Conservation (phyloP, 2,329 filamentous ascomycete genomes). For the Ophiocordyceps camponoti-leonardi region DNA sequence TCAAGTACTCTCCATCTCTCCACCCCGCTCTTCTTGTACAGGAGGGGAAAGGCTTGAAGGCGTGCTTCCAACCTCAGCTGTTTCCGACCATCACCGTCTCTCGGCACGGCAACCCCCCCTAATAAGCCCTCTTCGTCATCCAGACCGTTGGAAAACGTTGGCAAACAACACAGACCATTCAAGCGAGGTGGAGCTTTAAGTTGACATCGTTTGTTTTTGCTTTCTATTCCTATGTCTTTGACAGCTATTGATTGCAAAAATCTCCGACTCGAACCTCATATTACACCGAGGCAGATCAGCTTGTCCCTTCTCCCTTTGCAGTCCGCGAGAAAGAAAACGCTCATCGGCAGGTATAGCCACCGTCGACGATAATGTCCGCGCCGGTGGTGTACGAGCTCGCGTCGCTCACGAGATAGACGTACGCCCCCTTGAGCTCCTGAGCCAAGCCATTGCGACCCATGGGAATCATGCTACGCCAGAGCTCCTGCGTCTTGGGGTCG, state of each 20-base stretch:
- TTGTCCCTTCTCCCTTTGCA: background rate
- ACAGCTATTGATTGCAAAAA: no score
- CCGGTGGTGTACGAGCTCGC: constrained; percentile 62
- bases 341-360: constrained; percentile 41
- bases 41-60: no score
- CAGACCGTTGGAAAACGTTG: background rate
- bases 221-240: no score
- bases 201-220: no score
- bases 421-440: constrained; percentile 62
- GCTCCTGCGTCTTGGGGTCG: constrained; percentile 47
- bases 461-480: constrained; percentile 61
- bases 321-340: no score
- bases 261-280: no score
- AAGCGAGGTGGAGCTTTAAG: no score
- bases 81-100: no score
- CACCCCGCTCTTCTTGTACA: no score
- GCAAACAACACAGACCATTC: background rate
- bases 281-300: background rate
- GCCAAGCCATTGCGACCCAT: constrained; percentile 51
- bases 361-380: constrained; percentile 53
- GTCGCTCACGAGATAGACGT: constrained; percentile 59
- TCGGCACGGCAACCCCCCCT: no score
- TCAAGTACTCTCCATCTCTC: background rate
- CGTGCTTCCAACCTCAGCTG: no score
- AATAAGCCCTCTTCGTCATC: background rate